Base-by-base conservation (phyloP, 1,284 basidiomycete genomes). In the Entoloma clypeatum region DNA sequence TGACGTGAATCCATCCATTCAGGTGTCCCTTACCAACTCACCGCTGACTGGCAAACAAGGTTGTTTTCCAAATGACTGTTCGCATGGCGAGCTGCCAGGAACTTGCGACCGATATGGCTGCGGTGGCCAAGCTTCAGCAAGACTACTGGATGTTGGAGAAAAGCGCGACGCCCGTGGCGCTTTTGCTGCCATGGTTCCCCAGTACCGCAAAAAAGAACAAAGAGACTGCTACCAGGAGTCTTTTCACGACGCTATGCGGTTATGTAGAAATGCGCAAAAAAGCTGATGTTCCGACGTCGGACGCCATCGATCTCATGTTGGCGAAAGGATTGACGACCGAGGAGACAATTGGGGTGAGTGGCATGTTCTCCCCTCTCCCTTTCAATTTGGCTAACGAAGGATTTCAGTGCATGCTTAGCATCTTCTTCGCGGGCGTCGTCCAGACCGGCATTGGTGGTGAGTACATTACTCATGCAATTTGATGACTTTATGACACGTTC, bases 61-160 rank as follows among this genome's bases (percentile, higher is more conserved):
- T 68, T 14, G 59, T 67, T 2, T 66, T 69, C 41, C 65, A 65
- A 47, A 62, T 66, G 57, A 68, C 63, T 2, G 56, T 64, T n/a
- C 54, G 64, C 4, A 56, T 65, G 50, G 57, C 58, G 2, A 56
- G 61, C 8, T 68, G 65, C 38, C 48, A 52, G n/a, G 65, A 68
- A 39, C 57, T 69, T 2, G 52, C 65, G 1, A 52, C 61, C 1
- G 55, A 67, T 36, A 36, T 36, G 1, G 43, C 53, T 7, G 53
- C 54, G 0, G 53, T 65, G 9, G 39, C 53, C 8, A 34, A 48
- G 9, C 49, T 69, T 7, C 47, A 49, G 17, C 23, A 58, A 3
- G 33, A 55, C 7, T 68, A 64, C 41, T 59, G 56, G 54, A 47
- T 51, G 7, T 49, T 65, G 7, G 64, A 67, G 42, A 60, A 61